Percentiles rank a stretch among this genome's conserved stretches.
Conservation (phyloP, 2,329 filamentous ascomycete species). For the Dothistroma pini region DNA sequence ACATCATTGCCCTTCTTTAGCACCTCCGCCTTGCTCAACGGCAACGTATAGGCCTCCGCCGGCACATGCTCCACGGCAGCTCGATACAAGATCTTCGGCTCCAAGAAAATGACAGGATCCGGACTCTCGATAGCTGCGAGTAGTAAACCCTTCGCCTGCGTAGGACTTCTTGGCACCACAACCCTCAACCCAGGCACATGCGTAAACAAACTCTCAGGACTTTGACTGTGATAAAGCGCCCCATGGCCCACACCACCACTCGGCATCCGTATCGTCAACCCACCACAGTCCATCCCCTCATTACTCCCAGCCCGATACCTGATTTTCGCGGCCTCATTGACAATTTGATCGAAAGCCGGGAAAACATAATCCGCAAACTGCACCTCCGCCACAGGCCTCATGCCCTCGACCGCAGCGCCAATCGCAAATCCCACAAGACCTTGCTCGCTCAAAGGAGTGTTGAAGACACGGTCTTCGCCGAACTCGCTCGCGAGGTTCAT, state of each 20-base stretch:
- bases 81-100: slow-evolving; percentile 89
- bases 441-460: slow-evolving; percentile 91
- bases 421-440: slow-evolving; percentile 93
- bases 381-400: slow-evolving; percentile 90
- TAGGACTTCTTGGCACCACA: slow-evolving; percentile 77
- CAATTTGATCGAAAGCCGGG: slow-evolving; percentile 88
- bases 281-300: slow-evolving; percentile 54
- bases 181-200: slow-evolving; percentile 83
- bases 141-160: slow-evolving; percentile 84
- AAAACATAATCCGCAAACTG: slow-evolving; percentile 95
- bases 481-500: slow-evolving; percentile 87
- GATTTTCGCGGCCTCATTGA: slow-evolving; percentile 89
- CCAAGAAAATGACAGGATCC: slow-evolving; percentile 89
- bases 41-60: slow-evolving; percentile 72
- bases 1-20: slow-evolving; percentile 75
- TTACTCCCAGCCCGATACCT: slow-evolving; percentile 67
- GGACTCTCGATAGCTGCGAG: slow-evolving; percentile 71
- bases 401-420: slow-evolving; percentile 82
- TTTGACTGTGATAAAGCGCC: slow-evolving; percentile 83
- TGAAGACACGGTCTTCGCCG: slow-evolving; percentile 87
- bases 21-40: slow-evolving; percentile 79
- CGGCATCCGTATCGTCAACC: slow-evolving; percentile 85
- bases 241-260: slow-evolving; percentile 87
- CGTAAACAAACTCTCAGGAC: slow-evolving; percentile 81
- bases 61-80: slow-evolving; percentile 91